Evolutionary conservation across 2,329 filamentous ascomycete genomes (phyloP).

Genomic region (Aspergillus bombycis): DNA sequence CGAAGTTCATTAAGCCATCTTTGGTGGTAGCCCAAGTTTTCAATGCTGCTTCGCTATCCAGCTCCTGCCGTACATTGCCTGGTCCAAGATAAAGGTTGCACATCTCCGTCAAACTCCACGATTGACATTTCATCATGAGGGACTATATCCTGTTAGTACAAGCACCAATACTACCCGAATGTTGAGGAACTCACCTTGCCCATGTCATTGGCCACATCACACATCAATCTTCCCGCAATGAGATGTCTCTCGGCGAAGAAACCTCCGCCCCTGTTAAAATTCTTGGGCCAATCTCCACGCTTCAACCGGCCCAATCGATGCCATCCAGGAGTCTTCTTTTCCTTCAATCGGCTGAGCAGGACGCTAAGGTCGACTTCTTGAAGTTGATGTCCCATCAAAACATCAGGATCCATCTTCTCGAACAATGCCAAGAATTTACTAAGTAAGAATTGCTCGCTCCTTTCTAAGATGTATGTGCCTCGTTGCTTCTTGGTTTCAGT

Average conservation of each 20-base stretch:
- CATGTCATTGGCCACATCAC: slow-evolving; percentile 93
- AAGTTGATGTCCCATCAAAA: slow-evolving; percentile 90
- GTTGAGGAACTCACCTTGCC: slow-evolving; percentile 66
- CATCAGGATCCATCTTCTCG: slow-evolving; percentile 86
- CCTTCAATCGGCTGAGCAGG: slow-evolving; percentile 79
- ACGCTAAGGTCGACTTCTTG: slow-evolving; percentile 97
- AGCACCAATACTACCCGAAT: neutral
- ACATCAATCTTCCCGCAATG: slow-evolving; percentile 84
- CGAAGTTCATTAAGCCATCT: slow-evolving; percentile 87
- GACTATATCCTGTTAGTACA: slow-evolving; percentile 55
- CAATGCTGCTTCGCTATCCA: slow-evolving; percentile 85
- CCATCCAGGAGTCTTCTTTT: slow-evolving; percentile 93
- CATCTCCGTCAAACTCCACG: slow-evolving; percentile 98
- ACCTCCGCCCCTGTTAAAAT: slow-evolving; percentile 80
- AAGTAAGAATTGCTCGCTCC: slow-evolving; percentile 81
- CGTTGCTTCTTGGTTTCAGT: slow-evolving; percentile 72
- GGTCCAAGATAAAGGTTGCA: slow-evolving; percentile 83
- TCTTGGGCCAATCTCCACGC: slow-evolving; percentile 81
- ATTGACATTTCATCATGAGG: slow-evolving; percentile 94
- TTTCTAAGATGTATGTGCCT: slow-evolving; percentile 78
- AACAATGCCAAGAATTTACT: slow-evolving; percentile 88
- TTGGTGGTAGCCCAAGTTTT: slow-evolving; percentile 84
- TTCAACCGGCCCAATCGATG: slow-evolving; percentile 87
- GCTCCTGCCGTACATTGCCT: slow-evolving; percentile 72
- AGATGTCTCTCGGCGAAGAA: slow-evolving; percentile 93